A percentile compares a stretch with the other conserved stretches of the same genome.
phyloP scores from a whole-genome alignment of 768 basidiomycete genomes.

The Pluteus cervinus region DNA sequence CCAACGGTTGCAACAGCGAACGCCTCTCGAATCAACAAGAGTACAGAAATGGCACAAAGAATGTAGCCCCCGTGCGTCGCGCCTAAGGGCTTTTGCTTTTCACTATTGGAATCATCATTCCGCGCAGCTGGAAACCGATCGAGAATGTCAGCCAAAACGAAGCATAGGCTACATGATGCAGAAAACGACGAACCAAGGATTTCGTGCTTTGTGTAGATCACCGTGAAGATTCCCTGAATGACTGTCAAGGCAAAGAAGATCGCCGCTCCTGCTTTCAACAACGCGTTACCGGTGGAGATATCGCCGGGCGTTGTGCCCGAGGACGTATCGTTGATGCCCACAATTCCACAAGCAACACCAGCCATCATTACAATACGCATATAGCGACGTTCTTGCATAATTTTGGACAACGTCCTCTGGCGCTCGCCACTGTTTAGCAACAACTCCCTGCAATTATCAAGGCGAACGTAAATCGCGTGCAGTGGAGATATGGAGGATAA shows the following conservation, averaged over 20 bases:
- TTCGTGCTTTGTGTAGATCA: slow-evolving; percentile 15
- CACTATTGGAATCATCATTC: background rate
- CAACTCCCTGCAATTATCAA: slow-evolving; percentile 11
- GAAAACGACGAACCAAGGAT: slow-evolving; percentile 11
- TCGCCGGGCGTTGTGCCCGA: slow-evolving; percentile 8
- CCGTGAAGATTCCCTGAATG: slow-evolving; percentile 25
- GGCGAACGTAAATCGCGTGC: background rate
- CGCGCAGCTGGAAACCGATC: background rate
- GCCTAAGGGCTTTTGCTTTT: slow-evolving; percentile 15
- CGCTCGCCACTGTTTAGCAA: slow-evolving; percentile 10
- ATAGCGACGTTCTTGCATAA: slow-evolving; percentile 22
- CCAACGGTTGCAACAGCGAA: slow-evolving; percentile 28
- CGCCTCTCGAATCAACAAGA: slow-evolving; percentile 33
- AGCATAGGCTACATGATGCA: background rate
- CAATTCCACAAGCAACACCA: slow-evolving; percentile 29
- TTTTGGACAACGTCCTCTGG: slow-evolving; percentile 11
- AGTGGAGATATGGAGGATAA: background rate
- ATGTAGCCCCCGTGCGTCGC: slow-evolving; percentile 22
- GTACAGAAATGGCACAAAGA: slow-evolving; percentile 23
- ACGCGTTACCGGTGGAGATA: slow-evolving; percentile 12
- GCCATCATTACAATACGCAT: slow-evolving; percentile 23
- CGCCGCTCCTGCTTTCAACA: slow-evolving; percentile 26
- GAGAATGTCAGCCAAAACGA: background rate
- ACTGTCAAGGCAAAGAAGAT: slow-evolving; percentile 32
- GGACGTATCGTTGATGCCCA: slow-evolving; percentile 16